phyloP scores from a whole-genome alignment of 2,329 filamentous ascomycete species.

The Claviceps quebecensis region DNA sequence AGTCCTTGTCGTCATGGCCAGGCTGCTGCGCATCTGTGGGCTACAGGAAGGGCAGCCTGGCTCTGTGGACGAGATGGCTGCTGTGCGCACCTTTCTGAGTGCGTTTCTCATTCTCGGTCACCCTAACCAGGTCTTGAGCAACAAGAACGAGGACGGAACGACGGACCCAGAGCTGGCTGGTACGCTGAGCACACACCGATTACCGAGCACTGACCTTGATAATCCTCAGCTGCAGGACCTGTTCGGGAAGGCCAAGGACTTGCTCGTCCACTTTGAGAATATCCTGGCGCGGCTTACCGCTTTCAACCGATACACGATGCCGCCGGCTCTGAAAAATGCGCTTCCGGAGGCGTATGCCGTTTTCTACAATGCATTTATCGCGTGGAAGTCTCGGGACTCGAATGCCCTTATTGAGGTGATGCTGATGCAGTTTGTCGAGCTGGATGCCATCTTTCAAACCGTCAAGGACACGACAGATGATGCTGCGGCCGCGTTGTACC shows the following conservation, averaged over 20 bases:
- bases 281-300: conserved; percentile 51
- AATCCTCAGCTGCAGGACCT: conserved; percentile 56
- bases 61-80: conserved; percentile 53
- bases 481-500: conserved; percentile 61
- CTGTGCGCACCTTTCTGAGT: conserved; percentile 62
- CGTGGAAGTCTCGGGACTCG: conserved; percentile 72
- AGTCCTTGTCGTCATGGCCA: conserved; percentile 51
- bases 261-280: conserved; percentile 66
- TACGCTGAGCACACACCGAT: conserved; percentile 14
- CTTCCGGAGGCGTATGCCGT: conserved; percentile 57
- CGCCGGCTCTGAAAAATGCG: conserved; percentile 44
- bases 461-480: conserved; percentile 67
- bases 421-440: conserved; percentile 73
- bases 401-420: conserved; percentile 68
- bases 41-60: conserved; percentile 50
- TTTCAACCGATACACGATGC: conserved; percentile 53
- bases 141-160: conserved; percentile 49
- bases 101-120: conserved; percentile 70
- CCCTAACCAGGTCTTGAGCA: conserved; percentile 63
- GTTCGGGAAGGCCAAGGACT: conserved; percentile 62
- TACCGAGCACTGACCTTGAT: conserved; percentile 33
- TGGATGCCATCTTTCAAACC: conserved; percentile 71
- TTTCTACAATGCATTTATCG: conserved; percentile 66
- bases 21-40: conserved; percentile 55
- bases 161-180: conserved; percentile 39